Base-by-base conservation (phyloP, 129 eudicot species). In the Flaveria robusta region DNA sequence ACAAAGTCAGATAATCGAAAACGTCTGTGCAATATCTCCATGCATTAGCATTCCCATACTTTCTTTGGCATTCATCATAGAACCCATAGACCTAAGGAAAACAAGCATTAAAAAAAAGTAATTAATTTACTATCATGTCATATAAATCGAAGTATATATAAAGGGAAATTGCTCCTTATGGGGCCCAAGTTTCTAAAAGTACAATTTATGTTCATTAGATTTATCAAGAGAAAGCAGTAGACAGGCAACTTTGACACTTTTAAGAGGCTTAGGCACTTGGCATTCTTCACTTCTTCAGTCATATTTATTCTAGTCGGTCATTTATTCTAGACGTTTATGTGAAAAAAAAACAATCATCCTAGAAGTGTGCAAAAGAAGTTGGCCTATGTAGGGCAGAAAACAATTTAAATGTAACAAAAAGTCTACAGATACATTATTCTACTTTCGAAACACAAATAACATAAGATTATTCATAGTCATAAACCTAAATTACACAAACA, bases 21-120 rank as follows among this genome's bases (percentile, higher is more conserved):
- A 94, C 99, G 60, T 94, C 99, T 4, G 97, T 94, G 97, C 99
- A 94, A 70, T 94, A 94, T 77, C 99, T 89, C 99, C 97, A 94
- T 19, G 97, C 99, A 86, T 94, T 94, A 51, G 99, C 97, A 83
- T 94, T 94, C 75, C 99, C 99, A 71, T 94, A 94, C 87, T 94
- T 94, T 74, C 99, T 87, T 70, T 94, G 99, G 58, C 99, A 94
- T 66, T 94, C 99, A 70, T 94, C 99, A 76, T 94, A 94, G 79
- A 94, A 94, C 18, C 99, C 99, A 76, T 94, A 94, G 19, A 91
- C 97, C 97, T 91, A 74, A 18, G 60, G 43, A 67, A 42, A 15
- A 82, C 68, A 19, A 41, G 7, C 68, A 34, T 58, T 34, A 14
- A 24, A 23, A 3, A 75, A 1, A 1, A 14, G 56, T 22, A 37